Evolutionary conservation across 2,329 filamentous ascomycete species (phyloP).

Genomic region (Tolypocladium pustulatum): DNA sequence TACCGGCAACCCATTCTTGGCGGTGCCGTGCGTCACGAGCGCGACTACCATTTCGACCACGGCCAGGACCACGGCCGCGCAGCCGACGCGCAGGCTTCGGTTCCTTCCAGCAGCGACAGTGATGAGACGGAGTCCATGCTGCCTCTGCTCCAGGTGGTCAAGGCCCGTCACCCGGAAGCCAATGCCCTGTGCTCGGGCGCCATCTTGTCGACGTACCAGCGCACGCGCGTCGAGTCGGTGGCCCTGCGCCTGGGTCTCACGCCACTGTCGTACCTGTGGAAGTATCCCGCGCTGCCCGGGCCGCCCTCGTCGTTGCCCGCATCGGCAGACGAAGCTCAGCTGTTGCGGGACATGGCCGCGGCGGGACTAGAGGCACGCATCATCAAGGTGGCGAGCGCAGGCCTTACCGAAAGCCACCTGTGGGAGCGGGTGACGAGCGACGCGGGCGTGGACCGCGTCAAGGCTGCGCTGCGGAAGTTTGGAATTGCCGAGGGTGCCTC

Average conservation of each 20-base stretch:
- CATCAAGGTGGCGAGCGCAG: constrained; percentile 89
- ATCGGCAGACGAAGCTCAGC: constrained; percentile 33
- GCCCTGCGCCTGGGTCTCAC: constrained; percentile 72
- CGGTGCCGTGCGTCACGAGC: constrained; percentile 55
- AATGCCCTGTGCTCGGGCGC: constrained; percentile 86
- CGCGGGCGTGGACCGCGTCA: constrained; percentile 34
- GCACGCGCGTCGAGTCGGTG: constrained; percentile 88
- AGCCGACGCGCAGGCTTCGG: constrained; percentile 8
- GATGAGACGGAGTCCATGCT: constrained; percentile 89
- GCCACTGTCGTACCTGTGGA: constrained; percentile 85
- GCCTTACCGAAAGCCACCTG: constrained; percentile 68
- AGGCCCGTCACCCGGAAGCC: constrained; percentile 60
- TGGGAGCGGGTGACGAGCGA: constrained; percentile 67
- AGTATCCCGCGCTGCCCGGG: constrained; percentile 65
- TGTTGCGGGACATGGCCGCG: constrained; percentile 73
- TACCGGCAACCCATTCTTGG: constrained; percentile 73
- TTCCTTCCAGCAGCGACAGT: constrained; percentile 9
- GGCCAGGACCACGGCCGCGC: constrained; percentile 1
- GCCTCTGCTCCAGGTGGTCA: constrained; percentile 59
- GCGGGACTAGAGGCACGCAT: constrained; percentile 79
- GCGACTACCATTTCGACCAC: constrained; percentile 49
- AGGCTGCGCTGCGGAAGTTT: constrained; percentile 53
- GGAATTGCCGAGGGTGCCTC: constrained; percentile 59
- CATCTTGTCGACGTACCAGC: constrained; percentile 90
- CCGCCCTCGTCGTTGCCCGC: constrained; percentile 5